Percentiles rank a stretch among this genome's conserved stretches.
These are phyloP conservation scores for Excoecaria cochinchinensis DNA, from an alignment of 345 rosid genomes.

Conservation along the genomic window DNA sequence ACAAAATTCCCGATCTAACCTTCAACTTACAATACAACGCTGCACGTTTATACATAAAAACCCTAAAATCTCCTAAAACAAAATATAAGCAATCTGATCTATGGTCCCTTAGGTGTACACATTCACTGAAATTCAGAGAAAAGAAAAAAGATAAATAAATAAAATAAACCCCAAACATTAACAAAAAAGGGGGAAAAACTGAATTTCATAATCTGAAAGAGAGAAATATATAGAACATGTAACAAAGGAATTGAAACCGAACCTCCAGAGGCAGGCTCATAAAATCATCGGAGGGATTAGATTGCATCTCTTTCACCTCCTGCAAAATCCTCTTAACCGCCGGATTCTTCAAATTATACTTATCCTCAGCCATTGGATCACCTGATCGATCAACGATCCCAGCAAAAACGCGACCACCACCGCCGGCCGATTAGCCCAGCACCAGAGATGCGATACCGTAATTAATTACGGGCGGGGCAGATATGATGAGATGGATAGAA, in stretches of 20 bases:
- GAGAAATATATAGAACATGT: not conserved
- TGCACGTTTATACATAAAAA: not conserved
- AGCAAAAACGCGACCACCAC: not conserved
- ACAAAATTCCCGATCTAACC: not conserved
- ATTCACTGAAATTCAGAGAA: not conserved
- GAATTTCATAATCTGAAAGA: not conserved
- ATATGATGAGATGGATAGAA: not conserved
- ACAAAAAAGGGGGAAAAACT: not conserved
- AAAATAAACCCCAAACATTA: not conserved
- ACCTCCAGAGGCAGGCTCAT: constrained; percentile 99
- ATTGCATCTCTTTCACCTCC: constrained; percentile 99
- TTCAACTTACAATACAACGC: not conserved
- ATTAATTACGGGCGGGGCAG: too few species aligned
- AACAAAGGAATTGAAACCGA: not conserved
- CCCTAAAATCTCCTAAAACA: not conserved
- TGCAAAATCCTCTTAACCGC: constrained; percentile 95
- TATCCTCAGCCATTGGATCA: constrained; percentile 74
- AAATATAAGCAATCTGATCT: not conserved
- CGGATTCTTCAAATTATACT: constrained; percentile 84
- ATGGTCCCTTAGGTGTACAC: not conserved
- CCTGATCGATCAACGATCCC: not conserved
- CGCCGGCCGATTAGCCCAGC: constrained; percentile 4
- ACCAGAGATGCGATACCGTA: not conserved
- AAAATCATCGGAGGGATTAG: constrained; percentile 96
- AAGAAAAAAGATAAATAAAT: not conserved